These are phyloP conservation scores for Sporothrix variecibatus DNA, from an alignment of 2,329 filamentous ascomycete species.

Conservation along the genomic window DNA sequence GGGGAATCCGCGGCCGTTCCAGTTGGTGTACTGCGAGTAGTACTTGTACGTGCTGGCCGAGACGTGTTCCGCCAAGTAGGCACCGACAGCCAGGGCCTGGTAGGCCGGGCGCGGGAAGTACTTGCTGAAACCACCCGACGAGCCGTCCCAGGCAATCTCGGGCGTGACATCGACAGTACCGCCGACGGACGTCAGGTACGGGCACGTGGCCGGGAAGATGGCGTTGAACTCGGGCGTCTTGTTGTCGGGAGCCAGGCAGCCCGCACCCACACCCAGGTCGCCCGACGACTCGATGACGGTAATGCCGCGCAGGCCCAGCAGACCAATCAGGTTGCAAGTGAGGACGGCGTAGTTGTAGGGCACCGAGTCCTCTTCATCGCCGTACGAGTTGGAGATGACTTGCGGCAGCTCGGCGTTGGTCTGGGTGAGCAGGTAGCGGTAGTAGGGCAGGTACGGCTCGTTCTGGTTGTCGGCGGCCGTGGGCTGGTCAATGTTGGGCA, in stretches of 20 bases:
- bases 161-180: conserved; percentile 53
- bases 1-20: conserved; percentile 36
- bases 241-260: conserved; percentile 35
- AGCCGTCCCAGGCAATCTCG: conserved; percentile 56
- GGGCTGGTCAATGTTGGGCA: conserved; percentile 35
- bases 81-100: conserved; percentile 49
- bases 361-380: conserved; percentile 63
- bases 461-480: conserved; percentile 50
- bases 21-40: conserved; percentile 52
- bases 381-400: conserved; percentile 70
- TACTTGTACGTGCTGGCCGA: conserved; percentile 44
- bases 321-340: conserved; percentile 59
- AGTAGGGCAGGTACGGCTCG: conserved; percentile 67
- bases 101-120: conserved; percentile 48
- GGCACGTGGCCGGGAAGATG: conserved; percentile 46
- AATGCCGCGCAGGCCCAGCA: conserved; percentile 66
- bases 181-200: conserved; percentile 64
- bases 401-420: conserved; percentile 58
- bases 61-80: conserved; percentile 42
- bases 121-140: conserved; percentile 55
- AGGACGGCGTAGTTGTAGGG: conserved; percentile 57
- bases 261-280: conserved; percentile 48
- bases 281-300: conserved; percentile 67
- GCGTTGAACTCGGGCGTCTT: conserved; percentile 46
- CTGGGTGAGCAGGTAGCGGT: conserved; percentile 60